Evolutionary conservation across 1,139 yeast genomes (phyloP).

Genomic region (Lodderomyces metapsilosis): DNA sequence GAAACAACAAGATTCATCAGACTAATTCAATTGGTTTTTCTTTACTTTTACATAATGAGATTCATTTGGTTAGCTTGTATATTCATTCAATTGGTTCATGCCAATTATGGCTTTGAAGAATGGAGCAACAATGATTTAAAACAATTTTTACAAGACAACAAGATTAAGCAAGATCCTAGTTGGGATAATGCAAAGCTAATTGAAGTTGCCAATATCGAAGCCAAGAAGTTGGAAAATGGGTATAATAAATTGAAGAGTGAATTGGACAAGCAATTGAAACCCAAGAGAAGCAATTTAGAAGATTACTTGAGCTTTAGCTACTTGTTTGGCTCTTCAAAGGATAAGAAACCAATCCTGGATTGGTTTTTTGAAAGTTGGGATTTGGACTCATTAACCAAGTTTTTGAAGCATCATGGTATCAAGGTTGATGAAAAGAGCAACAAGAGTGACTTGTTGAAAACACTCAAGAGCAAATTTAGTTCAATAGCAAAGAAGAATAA

Average conservation of each 20-base stretch:
- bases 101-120: constrained; percentile 12
- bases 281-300: constrained; percentile 15
- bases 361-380: constrained; percentile 58
- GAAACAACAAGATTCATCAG: too few species aligned
- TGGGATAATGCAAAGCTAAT: constrained; percentile 30
- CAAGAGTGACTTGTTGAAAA: constrained; percentile 33
- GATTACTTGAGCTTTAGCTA: constrained; percentile 16
- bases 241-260: constrained; percentile 10
- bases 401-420: constrained; percentile 34
- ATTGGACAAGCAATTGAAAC: constrained; percentile 8
- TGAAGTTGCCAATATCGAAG: constrained; percentile 31
- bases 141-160: constrained; percentile 35
- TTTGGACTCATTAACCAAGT: constrained; percentile 27
- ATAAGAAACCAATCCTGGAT: constrained; percentile 11
- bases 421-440: constrained; percentile 20
- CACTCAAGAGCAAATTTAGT: constrained; percentile 38
- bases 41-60: constrained; percentile 1
- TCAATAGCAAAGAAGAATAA: constrained; percentile 31
- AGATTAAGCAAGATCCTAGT: constrained; percentile 21
- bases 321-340: constrained; percentile 11
- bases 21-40: too few species aligned
- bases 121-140: constrained; percentile 27
- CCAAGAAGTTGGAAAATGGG: constrained; percentile 22
- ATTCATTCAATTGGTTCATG: constrained; percentile 7
- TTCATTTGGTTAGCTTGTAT: constrained; percentile 6